These are phyloP conservation scores for Hemileia vastatrix DNA, from an alignment of 1,284 basidiomycete genomes.

Conservation along the genomic window DNA sequence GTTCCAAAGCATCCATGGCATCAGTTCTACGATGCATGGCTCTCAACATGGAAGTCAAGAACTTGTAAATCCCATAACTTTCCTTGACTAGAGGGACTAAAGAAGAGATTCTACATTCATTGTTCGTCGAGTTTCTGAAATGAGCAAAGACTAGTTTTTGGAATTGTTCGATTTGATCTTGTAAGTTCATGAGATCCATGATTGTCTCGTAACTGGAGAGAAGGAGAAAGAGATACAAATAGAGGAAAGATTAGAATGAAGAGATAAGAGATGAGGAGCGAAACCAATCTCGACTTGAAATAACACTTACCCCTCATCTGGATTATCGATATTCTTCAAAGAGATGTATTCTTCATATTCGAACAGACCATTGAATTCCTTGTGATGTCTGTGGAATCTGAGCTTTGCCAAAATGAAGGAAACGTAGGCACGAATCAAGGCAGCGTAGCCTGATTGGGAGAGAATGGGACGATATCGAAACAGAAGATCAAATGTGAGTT, in stretches of 20 bases:
- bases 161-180: slow-evolving; percentile 43
- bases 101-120: slow-evolving; percentile 43
- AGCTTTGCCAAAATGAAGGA: slow-evolving; percentile 42
- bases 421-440: slow-evolving; percentile 42
- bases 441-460: slow-evolving; percentile 32
- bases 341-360: slow-evolving; percentile 45
- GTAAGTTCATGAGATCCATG: slow-evolving; percentile 44
- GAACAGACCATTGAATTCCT: slow-evolving; percentile 44
- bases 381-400: slow-evolving; percentile 43
- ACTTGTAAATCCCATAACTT: slow-evolving; percentile 45
- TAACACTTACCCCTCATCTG: slow-evolving; percentile 34
- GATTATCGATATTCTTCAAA: slow-evolving; percentile 45
- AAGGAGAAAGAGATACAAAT: background rate
- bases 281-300: background rate
- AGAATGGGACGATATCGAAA: slow-evolving; percentile 4
- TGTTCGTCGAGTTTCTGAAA: slow-evolving; percentile 38
- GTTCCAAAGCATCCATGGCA: slow-evolving; percentile 41
- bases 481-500: background rate
- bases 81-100: slow-evolving; percentile 44
- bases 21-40: slow-evolving; percentile 44
- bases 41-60: slow-evolving; percentile 43
- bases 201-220: slow-evolving; percentile 40
- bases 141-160: slow-evolving; percentile 43
- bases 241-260: background rate
- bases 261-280: background rate